These are phyloP conservation scores for Zygosaccharomyces sapae DNA, from an alignment of 1,139 yeast genomes.

Conservation along the genomic window DNA sequence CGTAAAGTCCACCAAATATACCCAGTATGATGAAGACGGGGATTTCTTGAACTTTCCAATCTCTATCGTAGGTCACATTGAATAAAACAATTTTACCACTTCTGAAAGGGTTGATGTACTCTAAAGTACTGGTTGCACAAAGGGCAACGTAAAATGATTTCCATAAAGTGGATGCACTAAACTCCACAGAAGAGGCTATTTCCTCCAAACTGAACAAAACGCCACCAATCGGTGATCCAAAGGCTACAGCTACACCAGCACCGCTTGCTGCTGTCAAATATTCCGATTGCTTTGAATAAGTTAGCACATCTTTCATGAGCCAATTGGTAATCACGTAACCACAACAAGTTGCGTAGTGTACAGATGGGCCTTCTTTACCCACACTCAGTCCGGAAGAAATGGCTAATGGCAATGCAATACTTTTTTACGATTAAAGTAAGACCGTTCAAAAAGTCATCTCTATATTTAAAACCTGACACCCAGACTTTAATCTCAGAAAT, in stretches of 20 bases:
- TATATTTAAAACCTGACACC: constrained; percentile 76
- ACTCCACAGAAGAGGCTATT: constrained; percentile 41
- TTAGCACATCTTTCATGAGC: constrained; percentile 44
- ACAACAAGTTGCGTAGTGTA: constrained; percentile 76
- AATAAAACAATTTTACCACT: constrained; percentile 92
- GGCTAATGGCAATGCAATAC: constrained; percentile 78
- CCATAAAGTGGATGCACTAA: constrained; percentile 80
- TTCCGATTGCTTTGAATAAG: constrained; percentile 45
- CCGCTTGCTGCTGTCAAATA: constrained; percentile 78
- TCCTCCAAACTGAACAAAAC: constrained; percentile 77
- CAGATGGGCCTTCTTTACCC: constrained; percentile 92
- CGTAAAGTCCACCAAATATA: constrained; percentile 86
- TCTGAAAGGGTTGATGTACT: constrained; percentile 79
- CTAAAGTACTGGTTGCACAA: constrained; percentile 76
- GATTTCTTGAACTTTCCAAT: constrained; percentile 85
- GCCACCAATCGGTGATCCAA: constrained; percentile 94
- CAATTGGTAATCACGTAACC: constrained; percentile 42
- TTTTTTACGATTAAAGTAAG: constrained; percentile 70
- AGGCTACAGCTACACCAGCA: constrained; percentile 90
- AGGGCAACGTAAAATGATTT: constrained; percentile 87
- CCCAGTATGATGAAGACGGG: constrained; percentile 79
- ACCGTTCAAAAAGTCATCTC: constrained; percentile 72
- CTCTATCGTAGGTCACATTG: constrained; percentile 76
- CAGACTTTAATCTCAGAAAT: constrained; percentile 95
- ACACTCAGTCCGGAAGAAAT: constrained; percentile 86